Conservation (phyloP, 208 protist species). For the Strigomonas culicis region DNA sequence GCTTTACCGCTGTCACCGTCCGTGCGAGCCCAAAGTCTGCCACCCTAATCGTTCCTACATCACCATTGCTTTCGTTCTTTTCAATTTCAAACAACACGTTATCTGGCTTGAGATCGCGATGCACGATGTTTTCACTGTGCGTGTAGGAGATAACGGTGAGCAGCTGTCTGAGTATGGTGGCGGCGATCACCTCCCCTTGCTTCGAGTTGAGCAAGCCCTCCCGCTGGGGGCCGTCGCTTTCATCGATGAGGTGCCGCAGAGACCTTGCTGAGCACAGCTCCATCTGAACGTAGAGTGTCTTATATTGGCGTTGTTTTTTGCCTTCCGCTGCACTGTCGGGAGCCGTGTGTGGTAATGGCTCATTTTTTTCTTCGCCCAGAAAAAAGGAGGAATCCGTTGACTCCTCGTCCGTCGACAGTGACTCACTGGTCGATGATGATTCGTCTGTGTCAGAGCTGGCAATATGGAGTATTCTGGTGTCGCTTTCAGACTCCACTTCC, state of each 20-base stretch:
- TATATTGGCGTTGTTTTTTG: constrained; percentile 14
- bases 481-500: neutral
- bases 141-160: constrained; percentile 71
- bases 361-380: too few relatives aligned
- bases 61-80: constrained; percentile 27
- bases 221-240: constrained; percentile 33
- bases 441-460: neutral
- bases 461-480: neutral
- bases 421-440: neutral
- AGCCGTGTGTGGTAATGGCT: neutral
- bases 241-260: constrained; percentile 72
- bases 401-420: neutral
- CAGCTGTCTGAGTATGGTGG: constrained; percentile 74
- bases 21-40: constrained; percentile 80
- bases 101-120: constrained; percentile 81
- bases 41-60: constrained; percentile 71
- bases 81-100: constrained; percentile 79
- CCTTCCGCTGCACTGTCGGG: too few relatives aligned
- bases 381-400: neutral
- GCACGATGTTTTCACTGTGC: constrained; percentile 68
- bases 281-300: constrained; percentile 89
- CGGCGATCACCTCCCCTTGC: constrained; percentile 54
- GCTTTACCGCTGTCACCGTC: constrained; percentile 45
- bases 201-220: constrained; percentile 36
- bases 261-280: constrained; percentile 75